phyloP scores from a whole-genome alignment of 73 alveolate species.

The Paramecium primaurelia region DNA sequence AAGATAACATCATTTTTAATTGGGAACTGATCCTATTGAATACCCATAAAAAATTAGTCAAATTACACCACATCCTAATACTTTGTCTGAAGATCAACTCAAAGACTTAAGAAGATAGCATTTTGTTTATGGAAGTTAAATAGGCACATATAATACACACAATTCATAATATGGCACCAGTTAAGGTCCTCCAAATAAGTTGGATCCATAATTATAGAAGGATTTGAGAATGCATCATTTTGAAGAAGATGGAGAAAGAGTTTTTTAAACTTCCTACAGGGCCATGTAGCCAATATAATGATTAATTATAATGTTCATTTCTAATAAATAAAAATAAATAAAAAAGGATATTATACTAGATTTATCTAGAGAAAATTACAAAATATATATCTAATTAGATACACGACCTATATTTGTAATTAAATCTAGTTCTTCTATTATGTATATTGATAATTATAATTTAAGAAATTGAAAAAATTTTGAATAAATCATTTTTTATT shows the following conservation, averaged over 20 bases:
- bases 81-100: neutral
- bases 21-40: neutral
- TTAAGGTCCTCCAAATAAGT: conserved; percentile 39
- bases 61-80: neutral
- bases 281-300: neutral
- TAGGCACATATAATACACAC: neutral
- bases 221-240: conserved; percentile 34
- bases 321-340: neutral
- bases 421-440: too few relatives aligned
- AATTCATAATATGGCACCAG: conserved; percentile 7
- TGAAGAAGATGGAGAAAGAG: conserved; percentile 25
- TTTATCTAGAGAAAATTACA: too few relatives aligned
- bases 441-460: too few relatives aligned
- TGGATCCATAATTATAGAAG: neutral
- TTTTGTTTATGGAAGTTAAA: neutral
- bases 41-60: neutral
- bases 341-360: neutral
- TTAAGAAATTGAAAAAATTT: too few relatives aligned
- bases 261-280: neutral
- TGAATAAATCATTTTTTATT: too few relatives aligned
- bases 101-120: conserved; percentile 37
- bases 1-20: neutral
- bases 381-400: too few relatives aligned
- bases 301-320: neutral
- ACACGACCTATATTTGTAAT: too few relatives aligned